Evolutionary conservation across 805 yeast species (phyloP).

Genomic region (Metschnikowia baotianmanensis): DNA sequence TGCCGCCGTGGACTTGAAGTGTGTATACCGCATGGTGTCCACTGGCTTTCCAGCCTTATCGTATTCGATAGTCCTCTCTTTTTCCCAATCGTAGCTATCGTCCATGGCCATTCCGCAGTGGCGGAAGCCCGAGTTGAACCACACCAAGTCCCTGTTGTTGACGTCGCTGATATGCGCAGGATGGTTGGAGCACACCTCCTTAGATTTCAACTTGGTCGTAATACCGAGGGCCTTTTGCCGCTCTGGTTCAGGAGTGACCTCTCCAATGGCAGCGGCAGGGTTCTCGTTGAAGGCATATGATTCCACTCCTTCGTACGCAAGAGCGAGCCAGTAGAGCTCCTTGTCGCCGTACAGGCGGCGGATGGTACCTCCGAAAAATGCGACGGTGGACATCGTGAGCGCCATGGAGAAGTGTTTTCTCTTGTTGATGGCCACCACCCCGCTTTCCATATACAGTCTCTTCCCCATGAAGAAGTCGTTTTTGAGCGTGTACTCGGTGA

Average conservation of each 20-base stretch:
- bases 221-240: constrained; percentile 18
- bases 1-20: constrained; percentile 20
- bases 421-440: constrained; percentile 31
- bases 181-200: constrained; percentile 57
- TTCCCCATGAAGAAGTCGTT: constrained; percentile 30
- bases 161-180: constrained; percentile 57
- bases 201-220: constrained; percentile 26
- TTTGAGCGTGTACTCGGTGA: constrained; percentile 30
- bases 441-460: constrained; percentile 40
- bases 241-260: constrained; percentile 27
- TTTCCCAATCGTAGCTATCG: constrained; percentile 27
- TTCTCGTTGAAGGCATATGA: constrained; percentile 29
- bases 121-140: constrained; percentile 71
- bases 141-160: constrained; percentile 48
- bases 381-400: constrained; percentile 30
- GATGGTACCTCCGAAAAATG: constrained; percentile 9
- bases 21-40: constrained; percentile 22
- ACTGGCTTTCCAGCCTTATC: too few species aligned
- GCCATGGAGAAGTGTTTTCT: constrained; percentile 29
- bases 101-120: constrained; percentile 44
- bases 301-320: constrained; percentile 27
- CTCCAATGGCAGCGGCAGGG: constrained; percentile 33
- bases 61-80: constrained; percentile 30
- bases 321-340: constrained; percentile 34
- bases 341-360: constrained; percentile 32